Evolutionary conservation across 2,329 filamentous ascomycete genomes (phyloP).

Genomic region (Calcarisporium arbuscula): DNA sequence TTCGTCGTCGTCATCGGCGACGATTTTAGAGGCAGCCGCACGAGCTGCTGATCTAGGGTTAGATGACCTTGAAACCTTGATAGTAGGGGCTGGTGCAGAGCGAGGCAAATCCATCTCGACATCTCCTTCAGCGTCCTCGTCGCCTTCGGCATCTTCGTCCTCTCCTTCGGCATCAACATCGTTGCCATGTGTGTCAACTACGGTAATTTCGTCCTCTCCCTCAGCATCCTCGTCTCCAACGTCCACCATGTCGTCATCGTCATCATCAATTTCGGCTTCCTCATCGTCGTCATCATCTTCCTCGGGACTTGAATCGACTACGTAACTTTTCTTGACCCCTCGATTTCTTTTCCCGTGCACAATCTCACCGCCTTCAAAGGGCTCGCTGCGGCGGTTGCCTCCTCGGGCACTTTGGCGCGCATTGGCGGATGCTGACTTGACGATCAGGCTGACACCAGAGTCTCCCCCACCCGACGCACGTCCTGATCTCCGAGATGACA

Average conservation of each 20-base stretch:
- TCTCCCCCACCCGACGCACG: conserved; percentile 40
- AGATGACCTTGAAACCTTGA: conserved; percentile 38
- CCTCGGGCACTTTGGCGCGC: conserved; percentile 43
- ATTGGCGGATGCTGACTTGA: conserved; percentile 46
- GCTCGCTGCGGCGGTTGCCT: conserved; percentile 28
- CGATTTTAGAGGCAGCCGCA: conserved; percentile 25
- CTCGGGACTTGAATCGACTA: conserved; percentile 49
- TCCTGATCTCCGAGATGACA: conserved; percentile 48
- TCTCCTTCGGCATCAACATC: conserved; percentile 36
- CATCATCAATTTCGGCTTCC: conserved; percentile 28
- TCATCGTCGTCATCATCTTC: conserved; percentile 37
- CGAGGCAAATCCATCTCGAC: conserved; percentile 38
- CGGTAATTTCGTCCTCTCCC: conserved; percentile 31
- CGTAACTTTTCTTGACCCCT: conserved; percentile 52
- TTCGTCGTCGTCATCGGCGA: conserved; percentile 42
- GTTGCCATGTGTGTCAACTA: conserved; percentile 31
- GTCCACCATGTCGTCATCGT: conserved; percentile 36
- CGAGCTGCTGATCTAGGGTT: conserved; percentile 28
- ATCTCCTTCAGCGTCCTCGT: conserved; percentile 37
- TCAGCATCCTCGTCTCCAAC: conserved; percentile 31
- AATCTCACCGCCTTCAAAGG: conserved; percentile 40
- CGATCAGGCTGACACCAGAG: conserved; percentile 38
- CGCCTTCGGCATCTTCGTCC: conserved; percentile 39
- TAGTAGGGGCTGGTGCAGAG: conserved; percentile 28
- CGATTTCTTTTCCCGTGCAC: conserved; percentile 46